Evolutionary conservation across 176 grass and related monocot genomes (phyloP).

Genomic region (Hsuehochloa calcarea): DNA sequence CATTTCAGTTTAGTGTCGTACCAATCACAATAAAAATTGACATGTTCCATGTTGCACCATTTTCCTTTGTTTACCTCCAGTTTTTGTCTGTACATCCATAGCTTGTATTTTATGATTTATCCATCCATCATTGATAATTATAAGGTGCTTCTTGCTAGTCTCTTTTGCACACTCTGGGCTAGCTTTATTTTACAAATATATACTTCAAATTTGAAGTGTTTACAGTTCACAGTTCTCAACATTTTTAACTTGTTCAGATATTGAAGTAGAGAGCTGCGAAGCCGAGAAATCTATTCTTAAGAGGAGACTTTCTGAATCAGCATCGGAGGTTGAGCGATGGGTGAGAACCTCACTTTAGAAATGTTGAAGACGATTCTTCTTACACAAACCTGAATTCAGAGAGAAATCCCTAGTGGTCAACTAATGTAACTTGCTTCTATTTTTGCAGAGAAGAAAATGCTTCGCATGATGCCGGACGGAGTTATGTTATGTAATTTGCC

Average conservation of each 20-base stretch:
- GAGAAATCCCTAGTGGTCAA: not conserved
- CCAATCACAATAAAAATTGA: not conserved
- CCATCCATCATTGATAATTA: not conserved
- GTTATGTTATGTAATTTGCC: conserved; percentile 35
- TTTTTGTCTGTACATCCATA: not conserved
- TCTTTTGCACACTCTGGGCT: not conserved
- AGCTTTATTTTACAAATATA: not conserved
- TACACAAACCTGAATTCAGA: not conserved
- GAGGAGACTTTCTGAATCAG: conserved; percentile 87
- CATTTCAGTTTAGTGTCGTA: not conserved
- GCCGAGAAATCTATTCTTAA: conserved; percentile 70
- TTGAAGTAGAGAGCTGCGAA: conserved; percentile 62
- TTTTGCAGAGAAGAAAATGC: conserved; percentile 82
- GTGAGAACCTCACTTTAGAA: conserved; percentile 42
- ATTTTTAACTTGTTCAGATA: conserved; percentile 51
- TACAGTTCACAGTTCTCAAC: not conserved
- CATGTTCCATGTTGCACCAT: not conserved
- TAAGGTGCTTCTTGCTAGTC: not conserved
- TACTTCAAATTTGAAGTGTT: conserved; percentile 12
- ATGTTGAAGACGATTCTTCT: not conserved
- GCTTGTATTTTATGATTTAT: not conserved
- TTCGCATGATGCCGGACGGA: conserved; percentile 49
- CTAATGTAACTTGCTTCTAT: conserved; percentile 29
- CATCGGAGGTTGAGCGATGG: conserved; percentile 86
- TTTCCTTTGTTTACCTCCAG: not conserved